These are phyloP conservation scores for Chaetomiaceae sp. DNA, from an alignment of 2,329 filamentous ascomycete species.

Conservation along the genomic window DNA sequence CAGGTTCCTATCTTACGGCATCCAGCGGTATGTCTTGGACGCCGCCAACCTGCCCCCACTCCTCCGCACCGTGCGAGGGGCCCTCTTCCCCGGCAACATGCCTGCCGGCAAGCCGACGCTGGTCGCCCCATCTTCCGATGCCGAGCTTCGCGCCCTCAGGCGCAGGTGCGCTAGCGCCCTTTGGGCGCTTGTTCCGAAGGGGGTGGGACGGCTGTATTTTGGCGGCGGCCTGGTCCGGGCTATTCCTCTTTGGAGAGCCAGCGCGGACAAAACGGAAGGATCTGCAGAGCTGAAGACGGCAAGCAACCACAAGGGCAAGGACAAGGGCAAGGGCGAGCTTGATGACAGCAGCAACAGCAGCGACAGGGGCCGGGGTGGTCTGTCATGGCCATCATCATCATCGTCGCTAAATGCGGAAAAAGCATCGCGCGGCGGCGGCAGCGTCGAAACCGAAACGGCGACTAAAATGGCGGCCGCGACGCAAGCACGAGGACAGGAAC, in stretches of 20 bases:
- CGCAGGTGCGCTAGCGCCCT: conserved; percentile 61
- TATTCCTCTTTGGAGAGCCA: conserved; percentile 5
- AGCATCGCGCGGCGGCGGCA: background rate
- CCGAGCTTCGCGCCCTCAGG: conserved; percentile 57
- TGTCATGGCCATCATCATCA: background rate
- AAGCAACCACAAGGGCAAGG: background rate
- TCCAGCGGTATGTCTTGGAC: conserved; percentile 55
- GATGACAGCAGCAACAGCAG: background rate
- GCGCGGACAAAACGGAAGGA: conserved; percentile 19
- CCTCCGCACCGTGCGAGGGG: conserved; percentile 66
- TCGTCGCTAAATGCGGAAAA: background rate
- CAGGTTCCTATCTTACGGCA: conserved; percentile 56
- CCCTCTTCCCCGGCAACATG: conserved; percentile 82
- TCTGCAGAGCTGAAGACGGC: conserved; percentile 16
- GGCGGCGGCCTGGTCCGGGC: conserved; percentile 27
- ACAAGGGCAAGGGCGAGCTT: background rate
- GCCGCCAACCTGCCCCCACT: conserved; percentile 60
- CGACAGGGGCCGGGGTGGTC: background rate
- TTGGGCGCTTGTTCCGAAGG: conserved; percentile 44
- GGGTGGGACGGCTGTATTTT: conserved; percentile 48
- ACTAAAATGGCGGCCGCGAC: background rate
- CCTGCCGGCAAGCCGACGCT: conserved; percentile 57
- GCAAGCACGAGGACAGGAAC: conserved; percentile 1
- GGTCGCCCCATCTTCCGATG: conserved; percentile 54
- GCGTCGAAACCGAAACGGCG: background rate